Percentiles rank a stretch among this genome's conserved stretches.
Conservation (phyloP, 495 filamentous ascomycete species). For the Parachaetomium inaequale region DNA sequence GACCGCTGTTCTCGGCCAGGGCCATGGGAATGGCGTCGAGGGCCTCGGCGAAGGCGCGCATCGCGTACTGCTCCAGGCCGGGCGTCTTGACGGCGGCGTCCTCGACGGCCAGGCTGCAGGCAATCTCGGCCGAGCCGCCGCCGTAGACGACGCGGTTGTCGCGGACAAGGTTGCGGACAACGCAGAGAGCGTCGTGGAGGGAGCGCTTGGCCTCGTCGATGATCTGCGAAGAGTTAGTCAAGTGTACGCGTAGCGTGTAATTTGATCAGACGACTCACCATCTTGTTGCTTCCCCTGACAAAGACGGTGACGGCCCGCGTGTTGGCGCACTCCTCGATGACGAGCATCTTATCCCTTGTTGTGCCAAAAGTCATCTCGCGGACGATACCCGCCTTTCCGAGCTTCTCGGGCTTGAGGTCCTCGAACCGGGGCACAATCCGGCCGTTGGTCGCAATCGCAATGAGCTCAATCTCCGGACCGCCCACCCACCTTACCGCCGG, state of each 20-base stretch:
- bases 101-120: constrained; percentile 93
- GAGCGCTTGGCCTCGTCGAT: constrained; percentile 99
- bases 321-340: constrained; percentile 99
- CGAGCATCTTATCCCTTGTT: constrained; percentile 97
- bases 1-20: constrained; percentile 91
- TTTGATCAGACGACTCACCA: constrained; percentile 55
- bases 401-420: constrained; percentile 83
- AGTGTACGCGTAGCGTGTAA: not conserved
- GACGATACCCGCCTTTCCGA: constrained; percentile 85
- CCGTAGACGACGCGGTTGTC: constrained; percentile 99
- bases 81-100: constrained; percentile 93
- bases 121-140: constrained; percentile 95
- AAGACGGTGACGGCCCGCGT: constrained; percentile 94
- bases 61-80: constrained; percentile 95
- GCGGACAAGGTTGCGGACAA: constrained; percentile 90
- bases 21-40: constrained; percentile 95
- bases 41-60: constrained; percentile 95
- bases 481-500: constrained; percentile 98
- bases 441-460: constrained; percentile 97
- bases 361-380: constrained; percentile 96
- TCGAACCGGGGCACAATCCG: constrained; percentile 97
- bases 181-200: constrained; percentile 94
- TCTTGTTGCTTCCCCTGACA: constrained; percentile 97
- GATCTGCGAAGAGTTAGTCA: constrained; percentile 54
- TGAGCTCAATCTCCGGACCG: constrained; percentile 96